phyloP scores from a whole-genome alignment of 305 asterid species.

The Fraxinus nigra region DNA sequence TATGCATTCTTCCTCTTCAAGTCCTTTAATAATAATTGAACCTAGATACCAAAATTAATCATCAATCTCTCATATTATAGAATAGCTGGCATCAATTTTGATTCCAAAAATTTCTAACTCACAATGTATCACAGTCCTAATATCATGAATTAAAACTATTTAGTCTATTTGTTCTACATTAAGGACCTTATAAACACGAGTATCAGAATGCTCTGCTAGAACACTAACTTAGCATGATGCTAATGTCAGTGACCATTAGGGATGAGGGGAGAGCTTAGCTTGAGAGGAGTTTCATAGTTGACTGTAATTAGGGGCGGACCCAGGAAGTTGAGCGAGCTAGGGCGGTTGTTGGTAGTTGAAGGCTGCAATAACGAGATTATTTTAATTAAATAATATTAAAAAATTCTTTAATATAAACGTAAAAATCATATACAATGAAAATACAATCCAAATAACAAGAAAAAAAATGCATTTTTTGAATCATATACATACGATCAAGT shows the following conservation, averaged over 20 bases:
- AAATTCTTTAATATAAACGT: too few species aligned
- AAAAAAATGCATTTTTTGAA: too few species aligned
- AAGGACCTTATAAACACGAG: not conserved
- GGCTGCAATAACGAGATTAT: too few species aligned
- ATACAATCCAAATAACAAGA: too few species aligned
- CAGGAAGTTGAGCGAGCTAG: too few species aligned
- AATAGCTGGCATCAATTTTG: not conserved
- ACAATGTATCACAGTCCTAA: not conserved
- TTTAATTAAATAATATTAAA: too few species aligned
- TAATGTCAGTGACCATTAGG: not conserved
- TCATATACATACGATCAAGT: too few species aligned
- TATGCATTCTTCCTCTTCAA: not conserved
- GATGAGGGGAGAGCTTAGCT: not conserved
- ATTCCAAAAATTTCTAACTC: not conserved
- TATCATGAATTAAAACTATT: not conserved
- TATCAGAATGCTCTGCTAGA: not conserved
- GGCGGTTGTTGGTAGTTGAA: too few species aligned
- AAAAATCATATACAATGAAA: too few species aligned
- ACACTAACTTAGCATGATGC: not conserved
- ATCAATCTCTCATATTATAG: not conserved
- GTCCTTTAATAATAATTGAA: not conserved
- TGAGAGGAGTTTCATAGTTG: not conserved
- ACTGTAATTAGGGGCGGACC: not conserved
- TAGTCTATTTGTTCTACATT: not conserved
- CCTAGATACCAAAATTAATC: not conserved